Base-by-base conservation (phyloP, 2,329 filamentous ascomycete genomes). In the Calonectria pseudoreteaudii region DNA sequence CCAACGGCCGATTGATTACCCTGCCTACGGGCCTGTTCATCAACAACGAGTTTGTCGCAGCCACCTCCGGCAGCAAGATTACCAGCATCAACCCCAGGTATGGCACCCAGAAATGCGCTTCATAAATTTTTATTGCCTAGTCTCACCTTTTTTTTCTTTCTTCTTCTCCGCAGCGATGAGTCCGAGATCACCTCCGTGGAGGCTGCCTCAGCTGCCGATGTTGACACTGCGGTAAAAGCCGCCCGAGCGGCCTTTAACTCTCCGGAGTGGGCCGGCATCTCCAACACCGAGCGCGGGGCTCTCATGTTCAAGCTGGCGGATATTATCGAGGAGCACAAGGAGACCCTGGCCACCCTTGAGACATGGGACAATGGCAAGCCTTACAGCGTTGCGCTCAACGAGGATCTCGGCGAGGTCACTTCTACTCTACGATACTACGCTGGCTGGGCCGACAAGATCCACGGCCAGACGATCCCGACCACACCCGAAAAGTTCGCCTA, bases 341-440 rank as follows among this genome's bases (percentile, higher is more conserved):
- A 86, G 67, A 67, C 78, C 0, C 78, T 87, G 8, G 85, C 85
- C 31, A 86, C 86, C 2, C 82, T 87, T 14, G 94, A 96, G 85
- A 94, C 94, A 0, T 95, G 93, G 93, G 94, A 96, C 80, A 95
- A 95, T 80, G 94, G 93, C 83, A 80, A 79, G 75, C 91, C 93
- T 4, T 94, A 93, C 83, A 84, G 85, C 10, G 90, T 92, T 26
- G 88, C 93, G 0, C 80, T 92, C 20, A 88, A 87, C 38, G 92
- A 93, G 64, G 94, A 95, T 80, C 78, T 95, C 7, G 86, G 83
- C 3, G 83, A 85, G 75, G 82, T 84, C 36, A 18, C 71, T 16
- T 64, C 31, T 41, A 67, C 75, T 7, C 85, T 92, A 67, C 91
- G 91, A 78, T 94, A 94, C 82, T 94, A 94, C 80, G 92, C 90